phyloP scores from a whole-genome alignment of 2,329 filamentous ascomycete species.

The Hawksworthiomyces lignivorus region DNA sequence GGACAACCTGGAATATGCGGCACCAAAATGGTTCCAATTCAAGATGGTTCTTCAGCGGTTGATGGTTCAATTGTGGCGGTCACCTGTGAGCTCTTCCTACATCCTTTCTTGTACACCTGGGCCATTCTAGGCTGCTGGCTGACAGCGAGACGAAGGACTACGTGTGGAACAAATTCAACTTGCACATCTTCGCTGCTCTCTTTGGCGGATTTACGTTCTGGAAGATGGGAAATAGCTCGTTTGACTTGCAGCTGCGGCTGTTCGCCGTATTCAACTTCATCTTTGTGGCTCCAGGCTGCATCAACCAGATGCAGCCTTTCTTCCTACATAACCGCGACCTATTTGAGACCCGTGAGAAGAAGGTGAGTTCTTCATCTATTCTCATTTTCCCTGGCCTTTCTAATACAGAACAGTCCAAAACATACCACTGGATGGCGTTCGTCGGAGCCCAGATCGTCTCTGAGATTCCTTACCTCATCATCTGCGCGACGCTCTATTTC shows the following conservation, averaged over 20 bases:
- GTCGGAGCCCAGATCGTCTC: conserved; percentile 60
- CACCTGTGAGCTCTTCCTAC: too few relatives aligned
- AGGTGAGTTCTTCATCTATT: too few relatives aligned
- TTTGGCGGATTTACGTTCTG: conserved; percentile 54
- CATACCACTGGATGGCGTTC: conserved; percentile 62
- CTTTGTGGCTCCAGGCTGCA: conserved; percentile 59
- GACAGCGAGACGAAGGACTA: too few relatives aligned
- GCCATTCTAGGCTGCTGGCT: too few relatives aligned
- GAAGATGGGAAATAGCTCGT: conserved; percentile 46
- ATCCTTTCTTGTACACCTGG: too few relatives aligned
- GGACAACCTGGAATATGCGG: conserved; percentile 57
- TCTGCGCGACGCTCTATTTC: conserved; percentile 53
- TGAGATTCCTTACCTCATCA: conserved; percentile 56
- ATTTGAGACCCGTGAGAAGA: conserved; percentile 64
- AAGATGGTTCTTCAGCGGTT: conserved; percentile 40
- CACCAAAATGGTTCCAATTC: conserved; percentile 56
- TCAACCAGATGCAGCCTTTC: conserved; percentile 62
- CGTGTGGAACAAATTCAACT: conserved; percentile 57
- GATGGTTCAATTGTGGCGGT: conserved; percentile 11
- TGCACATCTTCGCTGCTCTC: conserved; percentile 54
- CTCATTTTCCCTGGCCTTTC: too few relatives aligned
- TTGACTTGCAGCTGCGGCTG: conserved; percentile 64
- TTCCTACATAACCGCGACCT: conserved; percentile 61
- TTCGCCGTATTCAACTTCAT: conserved; percentile 64
- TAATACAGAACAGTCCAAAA: too few relatives aligned